phyloP scores from a whole-genome alignment of 2,329 filamentous ascomycete species.

The Epichloe bromicola region DNA sequence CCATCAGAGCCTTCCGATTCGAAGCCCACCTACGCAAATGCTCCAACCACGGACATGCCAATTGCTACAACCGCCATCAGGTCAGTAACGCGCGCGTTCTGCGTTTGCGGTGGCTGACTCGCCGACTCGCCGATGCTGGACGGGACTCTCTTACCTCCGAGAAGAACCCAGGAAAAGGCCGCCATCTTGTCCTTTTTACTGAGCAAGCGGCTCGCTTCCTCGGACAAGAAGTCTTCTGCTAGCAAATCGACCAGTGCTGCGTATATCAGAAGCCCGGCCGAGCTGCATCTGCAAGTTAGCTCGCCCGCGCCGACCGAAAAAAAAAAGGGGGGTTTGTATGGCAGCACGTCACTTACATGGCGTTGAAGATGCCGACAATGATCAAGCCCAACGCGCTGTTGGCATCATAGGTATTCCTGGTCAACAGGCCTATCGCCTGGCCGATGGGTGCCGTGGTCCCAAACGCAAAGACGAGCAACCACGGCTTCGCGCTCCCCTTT shows the following conservation, averaged over 20 bases:
- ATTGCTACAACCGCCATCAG: constrained; percentile 9
- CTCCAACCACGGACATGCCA: constrained; percentile 21
- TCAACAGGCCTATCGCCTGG: constrained; percentile 47
- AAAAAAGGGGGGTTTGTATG: neutral
- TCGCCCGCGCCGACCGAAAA: neutral
- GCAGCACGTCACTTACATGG: constrained; percentile 33
- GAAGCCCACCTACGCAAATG: constrained; percentile 24
- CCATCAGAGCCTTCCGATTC: too few species aligned
- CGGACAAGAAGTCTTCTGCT: constrained; percentile 52
- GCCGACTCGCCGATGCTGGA: too few species aligned
- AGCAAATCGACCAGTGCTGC: constrained; percentile 50
- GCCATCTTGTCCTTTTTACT: constrained; percentile 37
- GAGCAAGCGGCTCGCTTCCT: constrained; percentile 37
- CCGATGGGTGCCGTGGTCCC: constrained; percentile 52
- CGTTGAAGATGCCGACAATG: constrained; percentile 52
- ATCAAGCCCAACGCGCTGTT: constrained; percentile 51
- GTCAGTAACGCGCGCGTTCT: neutral
- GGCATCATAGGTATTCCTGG: constrained; percentile 46
- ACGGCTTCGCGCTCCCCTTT: constrained; percentile 42
- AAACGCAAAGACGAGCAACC: constrained; percentile 48
- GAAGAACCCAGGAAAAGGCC: constrained; percentile 38
- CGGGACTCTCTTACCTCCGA: constrained; percentile 30
- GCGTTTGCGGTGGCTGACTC: neutral
- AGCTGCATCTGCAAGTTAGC: constrained; percentile 22
- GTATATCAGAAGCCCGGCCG: constrained; percentile 47